These are phyloP conservation scores for Magnusiomyces starmeri DNA, from an alignment of 1,139 yeast species.

Conservation along the genomic window DNA sequence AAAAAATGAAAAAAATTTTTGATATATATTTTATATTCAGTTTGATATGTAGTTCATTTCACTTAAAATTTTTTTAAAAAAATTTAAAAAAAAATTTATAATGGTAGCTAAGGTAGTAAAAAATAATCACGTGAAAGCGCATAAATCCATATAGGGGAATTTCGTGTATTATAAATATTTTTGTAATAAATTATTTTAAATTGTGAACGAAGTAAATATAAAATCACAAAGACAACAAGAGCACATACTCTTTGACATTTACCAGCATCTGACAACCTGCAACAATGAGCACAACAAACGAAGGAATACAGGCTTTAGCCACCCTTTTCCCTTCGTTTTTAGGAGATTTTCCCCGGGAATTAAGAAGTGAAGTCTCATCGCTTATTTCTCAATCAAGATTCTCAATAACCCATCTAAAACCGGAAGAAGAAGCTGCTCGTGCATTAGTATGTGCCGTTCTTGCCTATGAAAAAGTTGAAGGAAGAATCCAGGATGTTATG, in stretches of 20 bases:
- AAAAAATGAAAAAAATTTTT: background rate
- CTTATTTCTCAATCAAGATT: conserved; percentile 19
- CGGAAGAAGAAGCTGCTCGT: conserved; percentile 32
- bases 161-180: no score
- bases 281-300: background rate
- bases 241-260: no score
- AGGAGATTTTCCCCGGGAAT: background rate
- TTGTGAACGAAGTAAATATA: no score
- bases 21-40: no score
- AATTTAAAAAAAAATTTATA: no score
- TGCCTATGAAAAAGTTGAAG: conserved; percentile 27
- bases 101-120: no score
- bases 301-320: background rate
- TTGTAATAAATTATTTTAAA: no score
- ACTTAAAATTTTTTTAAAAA: background rate
- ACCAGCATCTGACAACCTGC: no score
- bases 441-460: conserved; percentile 28
- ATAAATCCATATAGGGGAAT: no score
- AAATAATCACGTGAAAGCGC: no score
- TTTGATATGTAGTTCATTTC: background rate
- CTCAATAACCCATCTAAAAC: conserved; percentile 21
- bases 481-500: conserved; percentile 14
- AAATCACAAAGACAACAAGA: no score
- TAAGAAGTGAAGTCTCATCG: background rate
- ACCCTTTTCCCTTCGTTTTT: background rate